Base-by-base conservation (phyloP, 257 asterid genomes). In the Dorcoceras hygrometricum region DNA sequence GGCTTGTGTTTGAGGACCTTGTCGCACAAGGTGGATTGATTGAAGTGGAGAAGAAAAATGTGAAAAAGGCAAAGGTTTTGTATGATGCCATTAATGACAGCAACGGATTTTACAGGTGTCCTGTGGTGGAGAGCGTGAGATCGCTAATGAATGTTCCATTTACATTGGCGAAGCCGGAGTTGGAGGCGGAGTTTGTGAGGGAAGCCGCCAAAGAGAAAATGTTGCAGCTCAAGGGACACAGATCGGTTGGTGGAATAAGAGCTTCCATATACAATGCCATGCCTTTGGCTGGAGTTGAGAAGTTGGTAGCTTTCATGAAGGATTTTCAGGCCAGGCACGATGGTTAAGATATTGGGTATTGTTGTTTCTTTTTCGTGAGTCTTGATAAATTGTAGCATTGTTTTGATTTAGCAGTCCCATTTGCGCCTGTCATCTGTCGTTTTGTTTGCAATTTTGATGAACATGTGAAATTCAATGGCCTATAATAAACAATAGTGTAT, bases 201-300 rank as follows among this genome's bases (percentile, higher is more conserved):
- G 95, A 85, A 74, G 98, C 97, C n/a, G 87, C 91, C 0, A 84
- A 81, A 73, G 97, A 89, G 86, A 83, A 88, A 85, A 93, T 93
- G 98, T 83, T 89, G 88, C 97, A 92, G 88, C 89, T 92, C 8
- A 91, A 91, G 77, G 98, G 98, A 69, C 98, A 93, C 46, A 75
- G 97, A 27, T 89, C 97, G 1, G 98, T 93, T 10, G 98, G 98
- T 3, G 97, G 98, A 4, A 93, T 89, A 95, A 93, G 98, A 67
- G 98, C 98, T 77, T 93, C 98, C 2, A 93, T 93, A 28, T 93
- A 93, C 79, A 93, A 93, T 67, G 98, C 98, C 0, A 93, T 89
- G 98, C 97, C 96, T 28, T 78, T 87, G 74, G 91, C 94, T 57
- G 98, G 98, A 0, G 94, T 93, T 20, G 90, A 89, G 74, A 93